Percentiles rank a stretch among this genome's conserved stretches.
Conservation (phyloP, 2,329 filamentous ascomycete species). For the Aschersonia sp. region DNA sequence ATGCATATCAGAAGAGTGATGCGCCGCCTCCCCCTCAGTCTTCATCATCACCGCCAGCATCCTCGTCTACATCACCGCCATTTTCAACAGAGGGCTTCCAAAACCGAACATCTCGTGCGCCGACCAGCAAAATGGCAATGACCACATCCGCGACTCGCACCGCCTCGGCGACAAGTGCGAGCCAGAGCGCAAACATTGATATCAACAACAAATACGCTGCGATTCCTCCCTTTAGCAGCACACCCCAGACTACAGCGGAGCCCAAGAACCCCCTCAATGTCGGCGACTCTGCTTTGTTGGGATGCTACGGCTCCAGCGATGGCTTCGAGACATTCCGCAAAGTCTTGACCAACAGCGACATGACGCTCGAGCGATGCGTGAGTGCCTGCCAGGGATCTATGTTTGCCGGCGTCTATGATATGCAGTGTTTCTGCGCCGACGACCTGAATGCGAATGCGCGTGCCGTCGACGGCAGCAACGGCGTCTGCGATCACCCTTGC, state of each 20-base stretch:
- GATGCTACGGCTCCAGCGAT: conserved; percentile 26
- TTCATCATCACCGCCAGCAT: not conserved
- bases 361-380: conserved; percentile 26
- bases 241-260: conserved; percentile 3
- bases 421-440: conserved; percentile 30
- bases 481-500: conserved; percentile 21
- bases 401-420: conserved; percentile 25
- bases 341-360: conserved; percentile 14
- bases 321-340: conserved; percentile 20
- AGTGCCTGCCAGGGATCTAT: conserved; percentile 18
- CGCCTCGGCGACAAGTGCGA: conserved; percentile 5
- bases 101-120: not conserved
- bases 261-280: conserved; percentile 18
- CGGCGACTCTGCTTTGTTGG: conserved; percentile 18
- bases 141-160: conserved; percentile 11
- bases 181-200: conserved; percentile 2
- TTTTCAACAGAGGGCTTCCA: not conserved
- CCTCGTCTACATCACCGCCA: not conserved
- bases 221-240: not conserved
- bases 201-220: not conserved
- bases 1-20: conserved; percentile 23
- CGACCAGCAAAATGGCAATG: conserved; percentile 13
- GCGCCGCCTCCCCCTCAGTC: not conserved
- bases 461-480: conserved; percentile 8
- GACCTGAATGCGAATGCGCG: conserved; percentile 23